Percentiles rank a stretch among this genome's conserved stretches.
Evolutionary conservation across 176 grass and related monocot genomes (phyloP).

Genomic region (Metroxylon sagu): DNA sequence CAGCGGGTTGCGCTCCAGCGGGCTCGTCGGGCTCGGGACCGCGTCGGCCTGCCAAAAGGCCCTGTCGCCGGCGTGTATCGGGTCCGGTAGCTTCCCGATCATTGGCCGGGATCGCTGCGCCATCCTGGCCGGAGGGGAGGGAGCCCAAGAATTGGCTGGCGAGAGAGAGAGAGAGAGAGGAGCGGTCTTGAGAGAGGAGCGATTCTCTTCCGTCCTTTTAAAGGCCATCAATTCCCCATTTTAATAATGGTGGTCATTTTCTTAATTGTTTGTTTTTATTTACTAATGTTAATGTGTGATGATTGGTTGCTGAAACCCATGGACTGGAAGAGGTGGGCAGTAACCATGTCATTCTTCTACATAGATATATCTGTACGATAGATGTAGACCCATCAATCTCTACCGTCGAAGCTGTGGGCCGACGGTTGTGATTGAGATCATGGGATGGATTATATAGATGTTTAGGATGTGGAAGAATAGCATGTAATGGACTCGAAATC

Average conservation of each 20-base stretch:
- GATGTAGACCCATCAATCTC: no score
- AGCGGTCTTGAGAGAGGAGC: background rate
- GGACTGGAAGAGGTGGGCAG: background rate
- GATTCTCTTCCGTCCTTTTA: no score
- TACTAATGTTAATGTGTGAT: conserved; percentile 16
- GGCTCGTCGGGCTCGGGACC: conserved; percentile 34
- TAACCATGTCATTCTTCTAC: background rate
- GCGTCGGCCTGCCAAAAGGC: background rate
- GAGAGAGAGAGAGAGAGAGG: conserved; percentile 16
- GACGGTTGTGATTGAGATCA: no score
- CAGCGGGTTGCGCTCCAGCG: conserved; percentile 41
- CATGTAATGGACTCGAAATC: no score
- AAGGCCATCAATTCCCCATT: no score
- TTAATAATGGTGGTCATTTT: background rate
- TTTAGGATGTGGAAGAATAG: no score
- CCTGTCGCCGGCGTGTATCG: background rate
- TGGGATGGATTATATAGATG: no score
- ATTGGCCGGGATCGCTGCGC: background rate
- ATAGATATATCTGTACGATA: no score
- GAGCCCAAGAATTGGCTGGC: no score
- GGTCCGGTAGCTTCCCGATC: background rate
- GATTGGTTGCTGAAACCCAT: conserved; percentile 11
- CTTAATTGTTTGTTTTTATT: conserved; percentile 7
- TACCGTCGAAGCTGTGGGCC: no score
- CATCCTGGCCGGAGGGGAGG: no score